A percentile compares a stretch with the other conserved stretches of the same genome.
Evolutionary conservation across 257 asterid genomes (phyloP).

Genomic region (Solanum bukasovii): DNA sequence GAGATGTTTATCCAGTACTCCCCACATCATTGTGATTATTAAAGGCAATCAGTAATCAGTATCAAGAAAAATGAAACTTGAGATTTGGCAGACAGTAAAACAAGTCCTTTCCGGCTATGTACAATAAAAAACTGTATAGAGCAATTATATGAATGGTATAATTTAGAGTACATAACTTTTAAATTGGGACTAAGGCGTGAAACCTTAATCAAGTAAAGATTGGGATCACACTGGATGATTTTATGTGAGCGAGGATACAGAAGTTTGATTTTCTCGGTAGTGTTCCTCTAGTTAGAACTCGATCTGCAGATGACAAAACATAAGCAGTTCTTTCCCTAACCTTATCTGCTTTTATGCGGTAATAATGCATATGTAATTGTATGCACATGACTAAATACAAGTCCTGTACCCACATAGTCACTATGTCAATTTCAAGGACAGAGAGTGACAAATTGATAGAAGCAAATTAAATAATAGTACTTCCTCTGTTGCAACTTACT

Average conservation of each 20-base stretch:
- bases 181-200: neutral
- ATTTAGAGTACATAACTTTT: neutral
- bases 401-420: neutral
- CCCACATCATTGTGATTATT: neutral
- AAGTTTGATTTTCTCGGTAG: neutral
- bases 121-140: neutral
- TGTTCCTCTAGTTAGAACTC: neutral
- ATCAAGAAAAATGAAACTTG: neutral
- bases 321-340: neutral
- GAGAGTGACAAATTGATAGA: neutral
- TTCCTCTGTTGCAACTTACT: neutral
- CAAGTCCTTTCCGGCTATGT: neutral
- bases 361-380: neutral
- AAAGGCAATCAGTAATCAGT: neutral
- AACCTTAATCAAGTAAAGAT: neutral
- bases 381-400: neutral
- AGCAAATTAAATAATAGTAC: neutral
- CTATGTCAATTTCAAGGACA: neutral
- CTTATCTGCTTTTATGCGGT: neutral
- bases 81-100: neutral
- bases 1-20: neutral
- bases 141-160: neutral
- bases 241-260: neutral
- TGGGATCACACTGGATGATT: neutral
- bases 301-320: neutral